Percentiles rank a stretch among this genome's conserved stretches.
phyloP scores from a whole-genome alignment of 495 filamentous ascomycete species.

The Tuber brumale region DNA sequence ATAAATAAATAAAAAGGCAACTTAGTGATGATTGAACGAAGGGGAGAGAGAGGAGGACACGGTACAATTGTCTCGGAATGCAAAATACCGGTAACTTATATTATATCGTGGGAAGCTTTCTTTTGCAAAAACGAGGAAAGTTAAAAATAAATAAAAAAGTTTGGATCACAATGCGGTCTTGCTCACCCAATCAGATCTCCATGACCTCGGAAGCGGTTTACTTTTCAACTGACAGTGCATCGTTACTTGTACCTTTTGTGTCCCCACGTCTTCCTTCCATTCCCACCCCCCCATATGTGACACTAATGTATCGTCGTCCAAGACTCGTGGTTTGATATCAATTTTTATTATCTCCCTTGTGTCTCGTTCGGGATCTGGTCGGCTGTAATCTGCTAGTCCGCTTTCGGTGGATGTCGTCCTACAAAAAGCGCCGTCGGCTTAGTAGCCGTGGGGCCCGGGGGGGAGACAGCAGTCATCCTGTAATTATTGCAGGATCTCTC shows the following conservation, averaged over 20 bases:
- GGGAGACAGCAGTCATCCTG: background rate
- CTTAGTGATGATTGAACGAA: background rate
- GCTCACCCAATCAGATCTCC: slow-evolving; percentile 22
- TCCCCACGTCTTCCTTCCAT: background rate
- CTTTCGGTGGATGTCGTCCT: background rate
- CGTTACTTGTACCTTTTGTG: slow-evolving; percentile 16
- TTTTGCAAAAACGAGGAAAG: background rate
- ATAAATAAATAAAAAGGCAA: background rate
- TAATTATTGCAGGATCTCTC: background rate
- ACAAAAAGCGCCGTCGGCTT: slow-evolving; percentile 1
- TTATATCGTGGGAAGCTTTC: background rate
- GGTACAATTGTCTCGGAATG: background rate
- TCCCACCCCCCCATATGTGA: background rate
- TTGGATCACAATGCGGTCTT: slow-evolving; percentile 32
- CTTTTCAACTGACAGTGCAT: slow-evolving; percentile 1
- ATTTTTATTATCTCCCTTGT: background rate
- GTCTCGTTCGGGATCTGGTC: background rate
- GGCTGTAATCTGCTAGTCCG: background rate
- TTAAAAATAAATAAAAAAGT: background rate
- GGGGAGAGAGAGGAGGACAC: background rate
- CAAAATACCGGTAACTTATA: background rate
- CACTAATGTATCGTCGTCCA: background rate
- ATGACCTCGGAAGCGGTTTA: slow-evolving; percentile 12
- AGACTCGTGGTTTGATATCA: background rate
- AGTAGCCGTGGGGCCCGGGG: background rate